Evolutionary conservation across 257 asterid species (phyloP).

Genomic region (Primulina huaijiensis): DNA sequence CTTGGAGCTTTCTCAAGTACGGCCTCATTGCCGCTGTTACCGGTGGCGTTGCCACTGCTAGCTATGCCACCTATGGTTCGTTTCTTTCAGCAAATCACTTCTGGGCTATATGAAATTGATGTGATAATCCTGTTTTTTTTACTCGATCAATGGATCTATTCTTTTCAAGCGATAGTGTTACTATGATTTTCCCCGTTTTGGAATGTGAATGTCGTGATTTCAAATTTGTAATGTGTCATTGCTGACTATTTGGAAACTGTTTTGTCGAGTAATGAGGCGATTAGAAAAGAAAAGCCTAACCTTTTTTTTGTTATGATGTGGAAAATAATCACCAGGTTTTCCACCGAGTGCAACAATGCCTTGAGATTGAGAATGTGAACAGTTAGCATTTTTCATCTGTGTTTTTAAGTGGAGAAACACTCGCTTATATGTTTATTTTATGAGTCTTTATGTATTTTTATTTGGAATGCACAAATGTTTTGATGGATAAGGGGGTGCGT

Average conservation of each 20-base stretch:
- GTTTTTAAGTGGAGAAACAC: no score
- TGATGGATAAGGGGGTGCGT: background rate
- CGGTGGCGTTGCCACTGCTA: conserved; percentile 63
- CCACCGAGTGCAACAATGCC: background rate
- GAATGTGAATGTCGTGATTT: background rate
- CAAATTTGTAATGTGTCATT: background rate
- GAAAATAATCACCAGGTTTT: background rate
- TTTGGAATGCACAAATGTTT: no score
- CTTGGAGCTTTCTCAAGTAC: conserved; percentile 59
- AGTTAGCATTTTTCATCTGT: no score
- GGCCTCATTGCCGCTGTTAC: conserved; percentile 49
- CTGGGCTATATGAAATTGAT: conserved; percentile 9
- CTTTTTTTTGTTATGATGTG: background rate
- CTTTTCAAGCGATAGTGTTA: background rate
- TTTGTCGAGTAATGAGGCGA: no score
- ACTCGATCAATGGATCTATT: background rate
- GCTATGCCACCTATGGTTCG: conserved; percentile 72
- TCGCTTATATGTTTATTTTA: no score
- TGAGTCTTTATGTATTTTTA: no score
- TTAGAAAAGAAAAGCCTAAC: background rate
- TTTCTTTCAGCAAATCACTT: conserved; percentile 8
- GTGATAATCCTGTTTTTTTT: background rate
- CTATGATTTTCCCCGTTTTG: background rate
- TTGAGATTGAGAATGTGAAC: background rate
- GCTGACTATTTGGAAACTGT: background rate